Evolutionary conservation across 805 yeast genomes (phyloP), one percentile per base, ranked within the genome.

Genomic region (Nakazawaea populi): DNA sequence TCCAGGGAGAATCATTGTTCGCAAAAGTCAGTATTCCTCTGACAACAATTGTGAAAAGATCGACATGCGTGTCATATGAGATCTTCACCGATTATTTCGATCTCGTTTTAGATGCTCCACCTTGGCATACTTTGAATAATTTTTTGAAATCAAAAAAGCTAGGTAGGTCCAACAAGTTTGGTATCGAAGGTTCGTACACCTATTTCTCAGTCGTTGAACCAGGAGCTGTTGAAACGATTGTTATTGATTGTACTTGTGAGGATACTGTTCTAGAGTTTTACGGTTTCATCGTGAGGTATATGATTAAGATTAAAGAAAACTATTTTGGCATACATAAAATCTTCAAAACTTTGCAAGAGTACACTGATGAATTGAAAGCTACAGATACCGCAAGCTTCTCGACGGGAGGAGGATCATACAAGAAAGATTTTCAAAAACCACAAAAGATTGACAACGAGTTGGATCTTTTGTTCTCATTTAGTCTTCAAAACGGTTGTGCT

Each of bases 301-400:
- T 92, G 41, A 80, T 90, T 72, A 77, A 81, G 12, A 72, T 94
- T 45, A 77, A 85, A 44, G 96, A 88, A 61, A 94, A 94, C 62
- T 92, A 94, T 63, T 87, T 94, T 64, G 99, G 99, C 2, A 94
- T 88, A 43, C 75, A 77, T 54, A 74, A 80, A n/a, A 88, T 83
- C 57, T 94, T 94, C 63, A 82, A 79, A 56, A 94, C 98, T 0
- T 75, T 89, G 44, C 94, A 89, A 55, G 99, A 92, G 62, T 91
- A 83, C 56, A 77, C 82, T 4, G 65, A 62, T 18, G 54, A 49
- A 6, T 52, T 55, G 52, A 54, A 49, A 12, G 7, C 14, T 31
- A 12, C n/a, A 32, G 56, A 54, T 18, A 57, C 53, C 34, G 40
- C 8, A 12, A 53, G 9, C n/a, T 14, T 35, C 12, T 45, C 49